Percentiles rank a stretch among this genome's conserved stretches.
Conservation (phyloP, 192 early-diverging fungal genomes). For the Linnemannia schmuckeri region DNA sequence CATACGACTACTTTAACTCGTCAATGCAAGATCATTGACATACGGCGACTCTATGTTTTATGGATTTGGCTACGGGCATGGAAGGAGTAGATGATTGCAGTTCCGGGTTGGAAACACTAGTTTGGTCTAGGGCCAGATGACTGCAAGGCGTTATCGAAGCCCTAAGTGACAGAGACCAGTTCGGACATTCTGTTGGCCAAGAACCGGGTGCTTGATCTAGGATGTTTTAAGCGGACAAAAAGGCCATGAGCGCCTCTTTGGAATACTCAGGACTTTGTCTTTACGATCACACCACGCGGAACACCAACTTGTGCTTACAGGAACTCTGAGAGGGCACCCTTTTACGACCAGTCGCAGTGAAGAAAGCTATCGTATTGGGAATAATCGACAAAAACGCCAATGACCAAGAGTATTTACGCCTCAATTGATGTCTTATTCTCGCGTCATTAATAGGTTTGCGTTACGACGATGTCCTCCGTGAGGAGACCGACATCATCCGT, state of each 20-base stretch:
- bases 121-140: not conserved
- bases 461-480: slow-evolving; percentile 92
- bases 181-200: not conserved
- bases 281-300: not conserved
- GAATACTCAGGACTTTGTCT: not conserved
- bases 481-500: slow-evolving; percentile 85
- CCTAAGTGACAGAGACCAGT: not conserved
- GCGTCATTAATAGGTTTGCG: slow-evolving; percentile 73
- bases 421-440: not conserved
- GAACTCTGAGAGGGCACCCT: not conserved
- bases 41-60: not conserved
- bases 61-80: not conserved
- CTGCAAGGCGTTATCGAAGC: not conserved
- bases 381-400: not conserved
- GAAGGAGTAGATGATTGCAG: not conserved
- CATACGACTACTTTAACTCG: not conserved
- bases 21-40: not conserved
- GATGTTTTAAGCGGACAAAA: not conserved
- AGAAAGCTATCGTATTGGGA: not conserved
- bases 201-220: not conserved
- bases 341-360: not conserved
- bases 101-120: not conserved
- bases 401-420: not conserved
- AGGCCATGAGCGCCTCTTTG: not conserved
- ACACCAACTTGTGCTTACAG: not conserved